Conservation (phyloP, 495 filamentous ascomycete species). For the Parathielavia appendiculata region DNA sequence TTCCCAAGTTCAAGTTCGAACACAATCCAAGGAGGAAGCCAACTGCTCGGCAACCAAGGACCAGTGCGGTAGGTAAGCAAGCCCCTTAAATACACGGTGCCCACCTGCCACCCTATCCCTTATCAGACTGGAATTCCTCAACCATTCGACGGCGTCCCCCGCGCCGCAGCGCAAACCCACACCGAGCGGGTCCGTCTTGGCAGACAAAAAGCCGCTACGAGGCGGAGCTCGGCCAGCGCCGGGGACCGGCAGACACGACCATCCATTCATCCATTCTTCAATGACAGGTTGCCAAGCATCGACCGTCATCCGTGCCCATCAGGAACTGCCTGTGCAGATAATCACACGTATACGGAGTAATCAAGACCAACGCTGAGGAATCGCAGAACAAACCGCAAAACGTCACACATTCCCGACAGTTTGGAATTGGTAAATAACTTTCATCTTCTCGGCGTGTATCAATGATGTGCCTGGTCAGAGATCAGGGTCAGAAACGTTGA, state of each 20-base stretch:
- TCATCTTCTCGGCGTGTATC: too few relatives aligned
- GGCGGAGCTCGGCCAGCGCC: conserved; percentile 19
- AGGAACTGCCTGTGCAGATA: not conserved
- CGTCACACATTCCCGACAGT: too few relatives aligned
- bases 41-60: not conserved
- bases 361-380: not conserved
- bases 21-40: too few relatives aligned
- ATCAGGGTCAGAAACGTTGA: too few relatives aligned
- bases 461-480: too few relatives aligned
- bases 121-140: not conserved
- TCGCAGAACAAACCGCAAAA: not conserved
- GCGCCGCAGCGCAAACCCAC: not conserved
- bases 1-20: too few relatives aligned
- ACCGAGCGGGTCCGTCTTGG: conserved; percentile 14
- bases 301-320: too few relatives aligned
- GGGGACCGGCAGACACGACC: conserved; percentile 2
- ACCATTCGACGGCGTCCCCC: not conserved
- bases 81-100: not conserved
- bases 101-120: not conserved
- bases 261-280: too few relatives aligned
- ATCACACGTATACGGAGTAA: too few relatives aligned
- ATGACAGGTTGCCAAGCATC: too few relatives aligned
- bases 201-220: not conserved
- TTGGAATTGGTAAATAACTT: too few relatives aligned
- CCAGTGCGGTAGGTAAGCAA: not conserved